Base-by-base conservation (phyloP, 768 basidiomycete species). In the Daedaleopsis nitida region DNA sequence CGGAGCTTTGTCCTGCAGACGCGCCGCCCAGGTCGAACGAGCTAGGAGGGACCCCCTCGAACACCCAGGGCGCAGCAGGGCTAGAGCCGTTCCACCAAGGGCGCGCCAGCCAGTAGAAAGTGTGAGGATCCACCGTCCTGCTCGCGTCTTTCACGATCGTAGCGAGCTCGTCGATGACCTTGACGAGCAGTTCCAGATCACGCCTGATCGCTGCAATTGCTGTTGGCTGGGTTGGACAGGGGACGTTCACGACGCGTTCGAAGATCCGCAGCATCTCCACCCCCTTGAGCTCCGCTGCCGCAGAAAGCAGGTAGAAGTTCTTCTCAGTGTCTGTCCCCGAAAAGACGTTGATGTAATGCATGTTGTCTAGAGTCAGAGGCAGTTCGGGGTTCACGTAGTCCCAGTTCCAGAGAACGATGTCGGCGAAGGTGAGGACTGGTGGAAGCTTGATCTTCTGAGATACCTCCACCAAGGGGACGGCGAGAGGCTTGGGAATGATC, bases 361-460 rank as follows among this genome's bases (percentile, higher is more conserved):
- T 86, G 77, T 97, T 98, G 66, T 85, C 82, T 50, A 81, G 70
- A 49, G 89, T 84, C 32, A 86, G 75, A 47, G 91, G 88, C 39
- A 79, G 71, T 21, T 74, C 72, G 23, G 87, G 78, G 68, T 89
- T 78, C 57, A 83, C 71, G 45, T 84, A 78, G 39, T 86, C 85
- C 81, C 85, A 89, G 71, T 98, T 97, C 93, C 94, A 99, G 1
- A 98, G 82, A 14, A 99, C 96, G 17, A 92, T 94, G 72, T 97
- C 96, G 27, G 96, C 92, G 71, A 94, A 99, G 0, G 96, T 99
- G 65, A 98, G 80, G 63, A 99, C 85, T 5, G 96, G 96, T 7
- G 96, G 94, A n/a, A 96, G 87, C 54, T 86, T 86, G 44, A 99
- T 82, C 54, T 82, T 74, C 11, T 81, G 81, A 14, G 94, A 96